Base-by-base conservation (phyloP, 768 basidiomycete genomes). In the Leucogyrophana mollusca region DNA sequence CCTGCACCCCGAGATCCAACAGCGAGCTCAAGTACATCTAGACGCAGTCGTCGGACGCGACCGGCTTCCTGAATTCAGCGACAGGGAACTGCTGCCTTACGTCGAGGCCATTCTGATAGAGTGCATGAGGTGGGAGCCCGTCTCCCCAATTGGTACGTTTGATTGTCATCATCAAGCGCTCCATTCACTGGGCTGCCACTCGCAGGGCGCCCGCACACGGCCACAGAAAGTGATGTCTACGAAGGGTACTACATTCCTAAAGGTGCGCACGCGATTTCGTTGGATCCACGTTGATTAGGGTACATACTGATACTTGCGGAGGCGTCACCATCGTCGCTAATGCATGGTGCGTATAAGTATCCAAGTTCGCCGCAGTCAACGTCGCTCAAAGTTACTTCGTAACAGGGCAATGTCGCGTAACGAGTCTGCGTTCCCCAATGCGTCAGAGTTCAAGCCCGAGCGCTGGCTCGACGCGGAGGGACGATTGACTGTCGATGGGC, bases 361-460 rank as follows among this genome's bases (percentile, higher is more conserved):
- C n/a, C n/a, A n/a, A n/a, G n/a, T n/a, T n/a, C n/a, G n/a, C n/a
- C n/a, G n/a, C n/a, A n/a, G n/a, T n/a, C n/a, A n/a, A n/a, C n/a
- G n/a, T n/a, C n/a, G n/a, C n/a, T n/a, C n/a, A n/a, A n/a, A n/a
- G n/a, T n/a, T n/a, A n/a, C n/a, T n/a, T n/a, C n/a, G n/a, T n/a
- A n/a, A n/a, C n/a, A n/a, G 27, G 27, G 27, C 27, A 13, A 30
- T 30, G 27, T 6, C 27, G 13, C 27, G 13, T 30, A 30, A 30
- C 27, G 27, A 30, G 27, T 6, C 27, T 13, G 27, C 13, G 27
- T 30, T 7, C 27, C 45, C 61, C 2, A 68, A 73, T 33, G 71
- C 74, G 20, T 66, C 62, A 25, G 57, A 60, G 17, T 77, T 77
- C 56, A 59, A 57, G 4, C 76, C 74, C 4, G 64, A 68, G 40